Conservation (phyloP, 1,284 basidiomycete genomes). For the Cryptococcus wingfieldii region DNA sequence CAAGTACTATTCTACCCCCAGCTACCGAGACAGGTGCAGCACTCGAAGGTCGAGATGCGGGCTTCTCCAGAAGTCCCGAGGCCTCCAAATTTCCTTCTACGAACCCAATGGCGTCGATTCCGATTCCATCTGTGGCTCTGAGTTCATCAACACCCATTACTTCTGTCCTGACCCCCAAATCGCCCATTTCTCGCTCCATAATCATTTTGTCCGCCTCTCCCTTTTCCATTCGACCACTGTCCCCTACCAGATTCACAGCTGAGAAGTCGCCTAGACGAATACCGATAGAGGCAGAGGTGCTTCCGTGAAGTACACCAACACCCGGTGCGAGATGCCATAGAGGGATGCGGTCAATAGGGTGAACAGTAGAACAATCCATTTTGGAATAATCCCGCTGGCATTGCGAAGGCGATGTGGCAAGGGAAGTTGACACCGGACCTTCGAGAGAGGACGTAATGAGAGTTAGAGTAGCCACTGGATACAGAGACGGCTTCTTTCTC, state of each 20-base stretch:
- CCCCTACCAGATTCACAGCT: slow-evolving; percentile 25
- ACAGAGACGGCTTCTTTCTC: neutral
- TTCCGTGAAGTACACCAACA: slow-evolving; percentile 28
- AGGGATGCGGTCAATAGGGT: slow-evolving; percentile 24
- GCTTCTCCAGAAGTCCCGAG: slow-evolving; percentile 1
- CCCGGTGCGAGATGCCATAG: slow-evolving; percentile 37
- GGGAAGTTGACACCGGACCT: neutral
- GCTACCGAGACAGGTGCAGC: slow-evolving; percentile 2
- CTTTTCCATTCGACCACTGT: neutral
- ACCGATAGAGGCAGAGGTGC: slow-evolving; percentile 27
- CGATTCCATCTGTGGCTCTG: neutral
- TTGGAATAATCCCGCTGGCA: neutral
- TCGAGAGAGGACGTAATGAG: slow-evolving; percentile 15
- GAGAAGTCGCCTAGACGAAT: slow-evolving; percentile 35
- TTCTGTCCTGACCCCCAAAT: slow-evolving; percentile 9
- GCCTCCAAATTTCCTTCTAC: neutral
- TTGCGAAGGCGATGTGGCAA: neutral
- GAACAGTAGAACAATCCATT: neutral
- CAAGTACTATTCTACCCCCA: neutral
- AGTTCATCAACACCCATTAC: slow-evolving; percentile 1
- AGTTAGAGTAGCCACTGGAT: slow-evolving; percentile 26
- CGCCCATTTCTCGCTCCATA: neutral
- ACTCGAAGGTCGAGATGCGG: slow-evolving; percentile 14
- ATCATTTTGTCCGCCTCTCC: slow-evolving; percentile 4
- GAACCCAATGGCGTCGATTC: neutral